Evolutionary conservation across 2,329 filamentous ascomycete genomes (phyloP).

Genomic region (Ophiocordyceps robertsii): DNA sequence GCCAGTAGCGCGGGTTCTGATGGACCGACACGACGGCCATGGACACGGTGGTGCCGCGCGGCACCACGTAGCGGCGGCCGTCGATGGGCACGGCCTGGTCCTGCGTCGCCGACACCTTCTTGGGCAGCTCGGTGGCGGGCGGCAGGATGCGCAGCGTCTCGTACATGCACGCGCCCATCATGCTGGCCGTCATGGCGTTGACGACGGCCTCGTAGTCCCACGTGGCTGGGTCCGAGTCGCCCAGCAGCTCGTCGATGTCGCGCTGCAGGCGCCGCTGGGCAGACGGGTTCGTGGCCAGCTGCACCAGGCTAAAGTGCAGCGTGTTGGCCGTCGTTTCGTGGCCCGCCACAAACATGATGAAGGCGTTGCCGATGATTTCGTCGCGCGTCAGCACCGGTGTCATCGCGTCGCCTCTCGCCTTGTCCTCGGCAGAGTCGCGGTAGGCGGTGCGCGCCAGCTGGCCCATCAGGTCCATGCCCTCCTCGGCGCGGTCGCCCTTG

Average conservation of each 20-base stretch:
- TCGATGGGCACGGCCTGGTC: constrained; percentile 46
- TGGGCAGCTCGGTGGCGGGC: constrained; percentile 59
- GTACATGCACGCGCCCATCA: constrained; percentile 64
- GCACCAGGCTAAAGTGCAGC: constrained; percentile 56
- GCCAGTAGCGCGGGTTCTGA: constrained; percentile 63
- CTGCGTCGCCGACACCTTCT: constrained; percentile 34
- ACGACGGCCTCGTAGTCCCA: constrained; percentile 63
- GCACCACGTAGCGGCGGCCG: constrained; percentile 44
- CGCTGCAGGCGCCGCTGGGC: constrained; percentile 54
- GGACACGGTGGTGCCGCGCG: constrained; percentile 39
- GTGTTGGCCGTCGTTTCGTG: constrained; percentile 72
- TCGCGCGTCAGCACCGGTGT: constrained; percentile 32
- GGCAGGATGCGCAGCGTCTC: constrained; percentile 64
- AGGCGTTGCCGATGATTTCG: constrained; percentile 62
- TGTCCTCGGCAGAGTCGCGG: constrained; percentile 16
- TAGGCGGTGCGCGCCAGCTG: constrained; percentile 18
- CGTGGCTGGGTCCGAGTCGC: constrained; percentile 37
- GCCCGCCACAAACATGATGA: constrained; percentile 56
- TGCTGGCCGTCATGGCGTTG: constrained; percentile 51
- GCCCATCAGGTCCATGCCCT: constrained; percentile 39
- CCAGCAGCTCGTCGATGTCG: constrained; percentile 55
- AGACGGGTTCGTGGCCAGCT: constrained; percentile 50
- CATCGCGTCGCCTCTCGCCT: constrained; percentile 8
- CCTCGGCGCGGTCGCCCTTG: constrained; percentile 21
- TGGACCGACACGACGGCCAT: constrained; percentile 45